Percentiles rank a stretch among this genome's conserved stretches.
These are phyloP conservation scores for Mesembryanthemum crystallinum DNA, from an alignment of 148 eudicot genomes.

Conservation along the genomic window DNA sequence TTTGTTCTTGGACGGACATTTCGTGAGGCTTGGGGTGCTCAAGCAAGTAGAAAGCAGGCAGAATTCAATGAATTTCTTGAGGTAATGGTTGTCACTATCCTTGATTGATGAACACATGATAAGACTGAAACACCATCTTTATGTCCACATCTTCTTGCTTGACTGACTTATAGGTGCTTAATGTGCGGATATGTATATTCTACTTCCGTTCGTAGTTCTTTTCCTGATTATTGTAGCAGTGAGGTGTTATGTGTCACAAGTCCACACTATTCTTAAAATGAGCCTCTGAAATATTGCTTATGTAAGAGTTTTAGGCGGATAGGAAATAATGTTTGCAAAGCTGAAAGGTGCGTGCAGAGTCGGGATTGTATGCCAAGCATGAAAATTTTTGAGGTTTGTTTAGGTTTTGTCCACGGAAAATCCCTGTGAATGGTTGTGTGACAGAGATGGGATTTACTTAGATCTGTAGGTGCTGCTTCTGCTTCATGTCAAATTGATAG, in stretches of 20 bases:
- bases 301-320: not conserved
- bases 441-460: not conserved
- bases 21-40: conserved; percentile 82
- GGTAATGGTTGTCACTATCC: conserved; percentile 33
- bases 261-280: not conserved
- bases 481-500: not conserved
- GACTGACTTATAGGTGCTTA: not conserved
- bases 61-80: conserved; percentile 92
- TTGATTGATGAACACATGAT: not conserved
- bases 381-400: not conserved
- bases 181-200: not conserved
- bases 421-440: not conserved
- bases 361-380: not conserved
- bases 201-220: not conserved
- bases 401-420: not conserved
- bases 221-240: not conserved
- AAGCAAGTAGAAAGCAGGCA: conserved; percentile 77
- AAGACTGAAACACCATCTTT: not conserved
- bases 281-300: not conserved
- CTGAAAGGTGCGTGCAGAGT: not conserved
- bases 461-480: not conserved
- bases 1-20: conserved; percentile 94
- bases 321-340: not conserved
- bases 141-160: not conserved
- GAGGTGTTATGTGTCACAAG: not conserved